Evolutionary conservation across 495 filamentous ascomycete species (phyloP), one percentile per base, ranked within the genome.

Genomic region (Xylaria venustula): DNA sequence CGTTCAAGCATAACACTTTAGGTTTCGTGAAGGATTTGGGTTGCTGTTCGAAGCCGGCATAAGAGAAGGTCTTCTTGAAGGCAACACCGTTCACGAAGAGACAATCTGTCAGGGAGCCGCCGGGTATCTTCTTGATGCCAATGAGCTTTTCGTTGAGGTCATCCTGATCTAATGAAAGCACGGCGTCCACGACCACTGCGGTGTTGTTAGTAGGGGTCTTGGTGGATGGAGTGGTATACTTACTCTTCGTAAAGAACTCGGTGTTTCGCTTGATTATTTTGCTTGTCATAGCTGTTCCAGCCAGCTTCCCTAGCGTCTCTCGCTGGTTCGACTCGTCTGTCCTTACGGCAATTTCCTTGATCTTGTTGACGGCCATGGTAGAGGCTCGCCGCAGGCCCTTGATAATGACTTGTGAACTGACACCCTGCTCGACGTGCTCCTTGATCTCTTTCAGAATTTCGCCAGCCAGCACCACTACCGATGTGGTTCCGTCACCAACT

Each of bases 31-130:
- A 97, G 36, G 83, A 89, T 76, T 98, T 98, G 56, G 94, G 94
- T 79, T 98, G 94, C 75, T 98, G 94, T 77, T 98, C 94, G 77
- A 98, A 98, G 66, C 94, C 94, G 67, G 94, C 94, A 72, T 98
- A 98, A 40, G 94, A 92, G 78, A 98, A 98, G 12, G 94, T 98
- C 82, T 98, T 98, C 84, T 98, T 98, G 82, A 98, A 98, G 36
- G 94, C 93, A 46, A 98, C 94, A 71, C 94, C 94, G 73, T 98
- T 93, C 66, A 98, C 89, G 78, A 97, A 98, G 34, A 97, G 85
- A 8, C 93, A 96, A 72, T 98, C 94, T 71, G 96, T 93, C 19
- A 98, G 85, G 47, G 92, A 96, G 77, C 94, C 94, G 72, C 94
- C 94, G 50, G 93, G 93, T 60, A 98, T 89, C 77, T 96, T 97